Conservation (phyloP, 2,329 filamentous ascomycete species). For the Tetracladium maxilliforme region DNA sequence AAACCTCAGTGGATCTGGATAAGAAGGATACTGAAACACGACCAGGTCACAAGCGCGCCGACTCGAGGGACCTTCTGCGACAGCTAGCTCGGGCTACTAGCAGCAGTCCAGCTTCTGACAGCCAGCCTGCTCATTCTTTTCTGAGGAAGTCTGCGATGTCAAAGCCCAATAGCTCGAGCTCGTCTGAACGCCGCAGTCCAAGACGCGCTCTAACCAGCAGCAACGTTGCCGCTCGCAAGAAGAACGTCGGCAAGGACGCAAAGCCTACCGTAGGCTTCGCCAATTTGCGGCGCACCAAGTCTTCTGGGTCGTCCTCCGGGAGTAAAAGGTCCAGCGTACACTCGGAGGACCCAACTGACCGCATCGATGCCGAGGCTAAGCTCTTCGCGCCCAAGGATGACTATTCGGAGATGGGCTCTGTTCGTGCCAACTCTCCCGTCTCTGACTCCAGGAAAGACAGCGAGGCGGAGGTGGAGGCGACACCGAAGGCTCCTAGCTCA, state of each 20-base stretch:
- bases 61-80: constrained; percentile 6
- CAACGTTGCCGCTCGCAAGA: constrained; percentile 4
- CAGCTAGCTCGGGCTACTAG: constrained; percentile 5
- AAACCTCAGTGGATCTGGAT: background rate
- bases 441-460: constrained; percentile 7
- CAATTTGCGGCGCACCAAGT: constrained; percentile 11
- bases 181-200: background rate
- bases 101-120: too few relatives aligned
- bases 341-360: constrained; percentile 11
- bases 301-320: too few relatives aligned
- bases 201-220: constrained; percentile 2
- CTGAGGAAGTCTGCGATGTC: too few relatives aligned
- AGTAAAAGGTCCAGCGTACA: too few relatives aligned
- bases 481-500: constrained; percentile 6
- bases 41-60: constrained; percentile 2
- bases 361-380: constrained; percentile 10
- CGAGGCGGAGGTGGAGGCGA: constrained; percentile 8
- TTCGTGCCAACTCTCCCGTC: constrained; percentile 7
- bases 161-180: constrained; percentile 1
- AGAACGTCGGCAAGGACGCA: constrained; percentile 5
- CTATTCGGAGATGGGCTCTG: constrained; percentile 8
- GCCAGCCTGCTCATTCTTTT: too few relatives aligned
- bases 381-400: constrained; percentile 12
- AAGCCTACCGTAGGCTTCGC: constrained; percentile 4
- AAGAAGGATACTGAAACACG: constrained; percentile 1